Conservation (phyloP, 2,329 filamentous ascomycete genomes). For the Aureobasidium sp. region DNA sequence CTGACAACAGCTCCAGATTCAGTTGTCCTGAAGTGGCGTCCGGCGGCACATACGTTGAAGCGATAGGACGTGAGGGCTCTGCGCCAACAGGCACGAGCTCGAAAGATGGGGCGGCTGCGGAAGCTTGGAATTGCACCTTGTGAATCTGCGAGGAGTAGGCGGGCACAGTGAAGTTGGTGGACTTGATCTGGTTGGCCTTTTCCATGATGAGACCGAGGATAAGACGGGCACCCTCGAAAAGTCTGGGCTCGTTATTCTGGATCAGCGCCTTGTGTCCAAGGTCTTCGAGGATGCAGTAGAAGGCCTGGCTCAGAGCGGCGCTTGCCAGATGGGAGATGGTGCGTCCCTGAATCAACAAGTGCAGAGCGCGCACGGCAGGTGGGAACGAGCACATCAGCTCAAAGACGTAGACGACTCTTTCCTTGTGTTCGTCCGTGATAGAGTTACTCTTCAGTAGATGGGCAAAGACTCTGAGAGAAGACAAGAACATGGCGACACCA, state of each 20-base stretch:
- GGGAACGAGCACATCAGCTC: conserved; percentile 29
- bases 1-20: neutral
- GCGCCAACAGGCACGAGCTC: neutral
- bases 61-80: neutral
- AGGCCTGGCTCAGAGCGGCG: conserved; percentile 28
- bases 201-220: conserved; percentile 33
- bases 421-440: conserved; percentile 13
- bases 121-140: neutral
- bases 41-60: neutral
- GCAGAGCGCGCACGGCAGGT: conserved; percentile 29
- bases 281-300: conserved; percentile 26
- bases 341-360: conserved; percentile 29
- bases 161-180: neutral
- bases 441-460: conserved; percentile 24
- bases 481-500: conserved; percentile 31
- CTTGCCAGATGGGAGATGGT: conserved; percentile 25
- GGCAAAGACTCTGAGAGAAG: conserved; percentile 29
- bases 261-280: conserved; percentile 27
- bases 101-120: neutral
- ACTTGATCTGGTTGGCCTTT: conserved; percentile 24
- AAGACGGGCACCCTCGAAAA: conserved; percentile 31
- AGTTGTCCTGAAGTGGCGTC: neutral
- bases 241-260: conserved; percentile 22
- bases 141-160: neutral
- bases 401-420: conserved; percentile 23